Base-by-base conservation (phyloP, 345 rosid species). In the Acer yangbiense region DNA sequence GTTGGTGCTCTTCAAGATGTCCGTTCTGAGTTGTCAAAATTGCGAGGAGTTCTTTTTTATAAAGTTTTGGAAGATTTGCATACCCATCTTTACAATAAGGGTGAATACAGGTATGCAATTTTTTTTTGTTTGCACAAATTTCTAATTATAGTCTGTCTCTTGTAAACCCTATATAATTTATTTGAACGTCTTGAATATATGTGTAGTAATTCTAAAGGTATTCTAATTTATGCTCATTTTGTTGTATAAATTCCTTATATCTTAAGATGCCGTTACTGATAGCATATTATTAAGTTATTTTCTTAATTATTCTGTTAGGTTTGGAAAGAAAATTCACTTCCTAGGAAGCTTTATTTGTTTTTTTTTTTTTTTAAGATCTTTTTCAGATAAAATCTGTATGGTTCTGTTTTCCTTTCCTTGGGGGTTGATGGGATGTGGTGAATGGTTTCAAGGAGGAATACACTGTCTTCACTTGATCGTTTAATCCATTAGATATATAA, bases 1-100 rank as follows among this genome's bases (percentile, higher is more conserved):
- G 99, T 96, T 81, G 98, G 99, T 71, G 97, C 98, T 77, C 98
- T 96, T 86, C 99, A 94, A 93, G 99, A 96, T 84, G 90, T 96
- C 69, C 88, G 98, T 85, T 92, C 98, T 82, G 99, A 94, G 89
- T 85, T 96, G 79, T 81, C 91, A 76, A 94, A 96, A 86, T 82
- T 96, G 88, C 88, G 94, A 54, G 98, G 98, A 80, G 88, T 87
- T 73, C 83, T 94, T 48, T 96, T 96, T 85, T 94, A 86, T 79
- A 91, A 90, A 86, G 78, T 96, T 80, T 82, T 96, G 85, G 99
- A 96, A 86, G 99, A 96, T 81, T 87, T 96, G 90, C 98, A 94
- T 86, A 88, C 89, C 3, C 99, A 96, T 86, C 93, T 96, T 75
- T 96, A 94, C 85, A 96, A 96, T 82, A 93, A 87, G 88, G 99